These are phyloP conservation scores for Alloteropsis semialata DNA, from an alignment of 176 grass and related monocot genomes.

Conservation along the genomic window DNA sequence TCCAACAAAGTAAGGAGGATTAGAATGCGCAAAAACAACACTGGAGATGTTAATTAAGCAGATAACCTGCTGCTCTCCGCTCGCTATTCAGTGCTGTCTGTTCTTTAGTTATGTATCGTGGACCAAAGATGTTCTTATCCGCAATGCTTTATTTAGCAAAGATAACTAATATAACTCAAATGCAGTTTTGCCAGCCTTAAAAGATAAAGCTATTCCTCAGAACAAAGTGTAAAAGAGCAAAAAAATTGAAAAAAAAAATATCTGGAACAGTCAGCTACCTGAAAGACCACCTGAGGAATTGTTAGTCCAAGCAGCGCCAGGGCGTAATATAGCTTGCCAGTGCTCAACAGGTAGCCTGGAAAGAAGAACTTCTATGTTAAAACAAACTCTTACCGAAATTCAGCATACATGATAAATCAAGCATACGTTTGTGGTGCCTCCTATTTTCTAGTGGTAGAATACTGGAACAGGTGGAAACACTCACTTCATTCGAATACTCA, in stretches of 20 bases:
- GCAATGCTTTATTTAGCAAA: not conserved
- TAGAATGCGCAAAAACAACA: not conserved
- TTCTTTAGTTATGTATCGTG: too few relatives aligned
- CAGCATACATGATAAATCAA: conserved; percentile 1
- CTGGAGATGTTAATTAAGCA: not conserved
- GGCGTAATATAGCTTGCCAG: conserved; percentile 66
- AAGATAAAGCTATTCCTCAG: not conserved
- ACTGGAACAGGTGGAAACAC: not conserved
- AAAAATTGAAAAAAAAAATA: not conserved
- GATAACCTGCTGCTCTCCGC: not conserved
- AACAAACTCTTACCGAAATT: conserved; percentile 13
- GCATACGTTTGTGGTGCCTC: not conserved
- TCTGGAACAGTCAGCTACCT: conserved; percentile 36
- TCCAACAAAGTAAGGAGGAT: conserved; percentile 9
- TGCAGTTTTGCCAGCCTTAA: not conserved
- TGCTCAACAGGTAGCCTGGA: conserved; percentile 63
- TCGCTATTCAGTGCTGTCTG: not conserved
- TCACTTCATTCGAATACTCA: not conserved
- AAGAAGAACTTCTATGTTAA: conserved; percentile 10
- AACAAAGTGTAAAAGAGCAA: not conserved
- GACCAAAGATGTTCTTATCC: not conserved
- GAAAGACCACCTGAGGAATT: conserved; percentile 66
- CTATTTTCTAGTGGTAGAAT: not conserved
- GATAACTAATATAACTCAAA: too few relatives aligned
- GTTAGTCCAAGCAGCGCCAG: conserved; percentile 63